Conservation (phyloP, 306 rosid genomes). For the Trifolium fragiferum region DNA sequence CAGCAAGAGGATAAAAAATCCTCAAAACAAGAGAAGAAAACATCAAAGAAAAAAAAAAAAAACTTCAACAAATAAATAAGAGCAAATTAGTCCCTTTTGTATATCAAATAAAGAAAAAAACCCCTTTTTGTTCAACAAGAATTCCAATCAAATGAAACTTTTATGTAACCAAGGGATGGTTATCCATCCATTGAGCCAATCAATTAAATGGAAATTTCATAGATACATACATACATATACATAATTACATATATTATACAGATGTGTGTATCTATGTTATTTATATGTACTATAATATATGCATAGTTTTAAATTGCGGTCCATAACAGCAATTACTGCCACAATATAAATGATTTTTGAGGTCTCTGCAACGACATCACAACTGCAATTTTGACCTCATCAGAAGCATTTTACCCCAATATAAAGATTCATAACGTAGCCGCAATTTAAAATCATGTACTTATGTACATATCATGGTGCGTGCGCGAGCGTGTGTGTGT, state of each 20-base stretch:
- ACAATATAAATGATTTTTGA: background rate
- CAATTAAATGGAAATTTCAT: conserved; percentile 7
- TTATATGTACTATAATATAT: background rate
- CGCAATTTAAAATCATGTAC: background rate
- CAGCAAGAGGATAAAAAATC: conserved; percentile 12
- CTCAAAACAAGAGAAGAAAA: conserved; percentile 40
- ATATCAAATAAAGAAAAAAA: conserved; percentile 5
- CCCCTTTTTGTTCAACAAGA: conserved; percentile 12
- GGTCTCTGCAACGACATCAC: background rate
- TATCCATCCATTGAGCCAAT: conserved; percentile 29
- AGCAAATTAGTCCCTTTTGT: conserved; percentile 20
- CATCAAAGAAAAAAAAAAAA: conserved; percentile 8
- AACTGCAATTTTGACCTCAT: background rate
- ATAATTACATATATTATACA: background rate
- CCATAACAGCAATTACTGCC: background rate
- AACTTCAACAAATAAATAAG: background rate
- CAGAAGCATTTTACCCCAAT: background rate
- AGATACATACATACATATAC: background rate
- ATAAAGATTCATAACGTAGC: background rate
- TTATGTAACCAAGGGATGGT: conserved; percentile 19
- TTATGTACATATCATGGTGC: background rate
- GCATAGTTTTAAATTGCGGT: background rate
- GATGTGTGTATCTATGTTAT: background rate
- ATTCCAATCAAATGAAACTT: conserved; percentile 34
- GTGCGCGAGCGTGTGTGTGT: background rate